phyloP scores from a whole-genome alignment of 2,329 filamentous ascomycete species.

The Penicillium psychrosexuale region DNA sequence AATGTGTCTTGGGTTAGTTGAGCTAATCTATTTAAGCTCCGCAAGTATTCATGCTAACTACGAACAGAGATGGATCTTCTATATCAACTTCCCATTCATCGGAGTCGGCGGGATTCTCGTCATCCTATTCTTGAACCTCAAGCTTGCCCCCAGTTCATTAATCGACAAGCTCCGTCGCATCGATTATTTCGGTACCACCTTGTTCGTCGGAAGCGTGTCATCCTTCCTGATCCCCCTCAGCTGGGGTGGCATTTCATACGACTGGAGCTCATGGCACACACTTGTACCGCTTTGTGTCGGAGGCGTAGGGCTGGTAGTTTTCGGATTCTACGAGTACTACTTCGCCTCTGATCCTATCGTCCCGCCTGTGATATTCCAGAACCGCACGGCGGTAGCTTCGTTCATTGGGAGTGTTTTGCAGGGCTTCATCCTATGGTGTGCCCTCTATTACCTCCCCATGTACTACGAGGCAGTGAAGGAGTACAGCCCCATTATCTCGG shows the following conservation, averaged over 20 bases:
- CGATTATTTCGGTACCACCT: slow-evolving; percentile 60
- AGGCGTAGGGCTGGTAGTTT: slow-evolving; percentile 49
- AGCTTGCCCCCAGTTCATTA: slow-evolving; percentile 48
- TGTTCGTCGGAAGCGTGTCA: slow-evolving; percentile 60
- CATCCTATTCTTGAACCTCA: slow-evolving; percentile 53
- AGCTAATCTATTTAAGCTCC: too few relatives aligned
- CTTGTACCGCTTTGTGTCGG: slow-evolving; percentile 61
- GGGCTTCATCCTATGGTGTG: slow-evolving; percentile 49
- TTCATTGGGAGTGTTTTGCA: slow-evolving; percentile 57
- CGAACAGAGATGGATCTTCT: slow-evolving; percentile 37
- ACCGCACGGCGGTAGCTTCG: slow-evolving; percentile 48
- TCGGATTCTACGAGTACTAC: slow-evolving; percentile 55
- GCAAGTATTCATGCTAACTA: background rate
- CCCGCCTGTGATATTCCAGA: slow-evolving; percentile 45
- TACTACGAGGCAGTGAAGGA: slow-evolving; percentile 49
- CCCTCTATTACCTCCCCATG: slow-evolving; percentile 55
- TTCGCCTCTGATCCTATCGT: slow-evolving; percentile 52
- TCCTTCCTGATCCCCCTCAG: slow-evolving; percentile 61
- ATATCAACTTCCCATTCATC: slow-evolving; percentile 38
- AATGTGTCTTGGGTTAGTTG: slow-evolving; percentile 38
- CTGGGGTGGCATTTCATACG: slow-evolving; percentile 64
- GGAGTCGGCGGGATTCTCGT: slow-evolving; percentile 27
- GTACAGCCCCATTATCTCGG: slow-evolving; percentile 53
- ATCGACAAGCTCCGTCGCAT: slow-evolving; percentile 52
- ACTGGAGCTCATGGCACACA: slow-evolving; percentile 61